A percentile compares a stretch with the other conserved stretches of the same genome.
phyloP scores from a whole-genome alignment of 108 stramenopile genomes.

The Cyclotella sp. region DNA sequence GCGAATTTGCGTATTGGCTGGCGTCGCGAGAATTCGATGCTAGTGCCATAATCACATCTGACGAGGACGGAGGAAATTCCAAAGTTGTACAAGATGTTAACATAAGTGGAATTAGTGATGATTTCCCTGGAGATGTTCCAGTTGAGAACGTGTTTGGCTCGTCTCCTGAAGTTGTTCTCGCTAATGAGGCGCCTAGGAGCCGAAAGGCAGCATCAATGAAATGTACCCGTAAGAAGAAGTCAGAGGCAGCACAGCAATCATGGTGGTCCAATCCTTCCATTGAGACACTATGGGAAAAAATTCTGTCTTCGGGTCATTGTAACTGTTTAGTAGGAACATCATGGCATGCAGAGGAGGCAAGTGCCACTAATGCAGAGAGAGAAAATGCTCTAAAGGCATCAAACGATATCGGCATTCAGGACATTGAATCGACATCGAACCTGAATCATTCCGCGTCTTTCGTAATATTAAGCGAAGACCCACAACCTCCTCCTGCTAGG shows the following conservation, averaged over 20 bases:
- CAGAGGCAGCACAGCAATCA: not conserved
- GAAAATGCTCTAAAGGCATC: too few relatives aligned
- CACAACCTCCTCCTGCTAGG: not conserved
- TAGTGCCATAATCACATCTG: constrained; percentile 14
- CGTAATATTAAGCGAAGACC: not conserved
- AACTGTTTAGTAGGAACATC: not conserved
- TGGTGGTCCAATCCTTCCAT: constrained; percentile 6
- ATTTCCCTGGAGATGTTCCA: constrained; percentile 8
- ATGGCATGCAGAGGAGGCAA: not conserved
- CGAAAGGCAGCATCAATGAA: not conserved
- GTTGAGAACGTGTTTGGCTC: not conserved
- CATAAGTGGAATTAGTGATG: constrained; percentile 20
- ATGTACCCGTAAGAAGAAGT: not conserved
- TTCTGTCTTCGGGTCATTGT: not conserved
- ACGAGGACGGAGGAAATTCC: not conserved
- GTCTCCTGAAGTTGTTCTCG: not conserved
- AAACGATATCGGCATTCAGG: not conserved
- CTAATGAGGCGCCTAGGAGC: not conserved
- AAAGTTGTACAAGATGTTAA: not conserved
- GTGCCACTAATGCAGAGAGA: not conserved
- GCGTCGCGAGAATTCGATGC: constrained; percentile 28
- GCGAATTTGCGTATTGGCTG: constrained; percentile 12
- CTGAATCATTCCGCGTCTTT: not conserved
- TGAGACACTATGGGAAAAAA: constrained; percentile 3
- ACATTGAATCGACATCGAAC: not conserved